Evolutionary conservation across 2,329 filamentous ascomycete species (phyloP).

Genomic region (Xylaria digitata): DNA sequence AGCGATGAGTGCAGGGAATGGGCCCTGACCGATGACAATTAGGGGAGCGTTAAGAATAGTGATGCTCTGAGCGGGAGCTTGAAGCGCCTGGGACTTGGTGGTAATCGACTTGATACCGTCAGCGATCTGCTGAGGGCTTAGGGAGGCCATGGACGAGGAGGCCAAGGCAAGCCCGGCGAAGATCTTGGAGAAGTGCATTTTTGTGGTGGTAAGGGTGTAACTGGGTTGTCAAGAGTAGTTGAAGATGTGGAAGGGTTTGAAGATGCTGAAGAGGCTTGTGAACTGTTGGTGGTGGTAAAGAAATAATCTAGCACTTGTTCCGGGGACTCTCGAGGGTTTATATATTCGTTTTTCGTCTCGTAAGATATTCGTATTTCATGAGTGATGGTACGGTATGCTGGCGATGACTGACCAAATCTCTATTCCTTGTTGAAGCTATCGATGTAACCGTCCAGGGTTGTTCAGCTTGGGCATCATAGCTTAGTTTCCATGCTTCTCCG

Average conservation of each 20-base stretch:
- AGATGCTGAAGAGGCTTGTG: slow-evolving; percentile 1
- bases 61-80: slow-evolving; percentile 35
- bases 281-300: slow-evolving; percentile 24
- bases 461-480: slow-evolving; percentile 18
- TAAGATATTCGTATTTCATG: neutral
- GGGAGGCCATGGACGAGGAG: slow-evolving; percentile 22
- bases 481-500: neutral
- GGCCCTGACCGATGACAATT: slow-evolving; percentile 30
- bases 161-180: slow-evolving; percentile 33
- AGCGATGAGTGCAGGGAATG: slow-evolving; percentile 23
- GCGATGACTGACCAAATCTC: neutral
- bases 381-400: neutral
- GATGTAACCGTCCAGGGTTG: slow-evolving; percentile 4
- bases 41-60: slow-evolving; percentile 27
- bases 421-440: neutral
- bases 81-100: slow-evolving; percentile 30
- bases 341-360: slow-evolving; percentile 18
- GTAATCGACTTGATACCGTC: slow-evolving; percentile 30
- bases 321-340: slow-evolving; percentile 16
- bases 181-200: slow-evolving; percentile 37
- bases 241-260: neutral
- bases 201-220: slow-evolving; percentile 20
- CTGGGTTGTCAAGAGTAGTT: slow-evolving; percentile 14
- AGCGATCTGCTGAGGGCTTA: slow-evolving; percentile 31
- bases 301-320: neutral